Percentiles rank a stretch among this genome's conserved stretches.
Evolutionary conservation across 2,329 filamentous ascomycete genomes (phyloP).

Genomic region (Cladosporium phlei): DNA sequence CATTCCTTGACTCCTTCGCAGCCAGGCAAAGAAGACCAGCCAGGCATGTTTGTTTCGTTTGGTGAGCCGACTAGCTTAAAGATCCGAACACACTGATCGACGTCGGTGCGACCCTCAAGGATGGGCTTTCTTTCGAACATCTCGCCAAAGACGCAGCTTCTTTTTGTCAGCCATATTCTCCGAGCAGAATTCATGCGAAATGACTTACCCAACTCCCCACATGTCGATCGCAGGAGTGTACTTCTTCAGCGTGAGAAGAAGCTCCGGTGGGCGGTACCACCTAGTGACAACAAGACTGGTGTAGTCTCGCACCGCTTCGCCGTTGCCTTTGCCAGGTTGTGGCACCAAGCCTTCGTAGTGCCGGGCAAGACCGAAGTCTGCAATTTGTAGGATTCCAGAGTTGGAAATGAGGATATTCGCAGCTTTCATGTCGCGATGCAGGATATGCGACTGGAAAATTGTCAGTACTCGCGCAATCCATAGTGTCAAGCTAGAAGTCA

Average conservation of each 20-base stretch:
- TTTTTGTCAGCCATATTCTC: conserved; percentile 23
- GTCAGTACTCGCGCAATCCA: conserved; percentile 27
- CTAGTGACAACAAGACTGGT: conserved; percentile 94
- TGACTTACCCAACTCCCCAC: conserved; percentile 81
- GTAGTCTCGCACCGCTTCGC: conserved; percentile 83
- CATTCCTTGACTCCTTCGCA: conserved; percentile 67
- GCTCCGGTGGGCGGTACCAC: conserved; percentile 94
- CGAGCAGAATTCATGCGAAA: neutral
- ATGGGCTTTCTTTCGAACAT: conserved; percentile 96
- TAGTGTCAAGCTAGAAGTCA: conserved; percentile 86
- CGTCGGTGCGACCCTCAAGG: conserved; percentile 80
- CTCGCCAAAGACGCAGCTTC: conserved; percentile 92
- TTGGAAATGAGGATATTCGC: conserved; percentile 97
- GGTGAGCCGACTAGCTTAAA: conserved; percentile 90
- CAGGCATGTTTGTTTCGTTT: conserved; percentile 86
- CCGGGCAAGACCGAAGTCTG: conserved; percentile 90
- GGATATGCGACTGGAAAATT: conserved; percentile 57
- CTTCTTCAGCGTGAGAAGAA: conserved; percentile 77
- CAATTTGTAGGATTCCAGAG: conserved; percentile 86
- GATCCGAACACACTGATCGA: conserved; percentile 86
- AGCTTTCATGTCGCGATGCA: conserved; percentile 98
- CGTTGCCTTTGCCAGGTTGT: conserved; percentile 69
- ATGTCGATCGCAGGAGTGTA: conserved; percentile 98
- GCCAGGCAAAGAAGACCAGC: conserved; percentile 77
- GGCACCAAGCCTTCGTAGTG: conserved; percentile 86